Evolutionary conservation across 2,329 filamentous ascomycete species (phyloP).

Genomic region (Colletotrichum sp.): DNA sequence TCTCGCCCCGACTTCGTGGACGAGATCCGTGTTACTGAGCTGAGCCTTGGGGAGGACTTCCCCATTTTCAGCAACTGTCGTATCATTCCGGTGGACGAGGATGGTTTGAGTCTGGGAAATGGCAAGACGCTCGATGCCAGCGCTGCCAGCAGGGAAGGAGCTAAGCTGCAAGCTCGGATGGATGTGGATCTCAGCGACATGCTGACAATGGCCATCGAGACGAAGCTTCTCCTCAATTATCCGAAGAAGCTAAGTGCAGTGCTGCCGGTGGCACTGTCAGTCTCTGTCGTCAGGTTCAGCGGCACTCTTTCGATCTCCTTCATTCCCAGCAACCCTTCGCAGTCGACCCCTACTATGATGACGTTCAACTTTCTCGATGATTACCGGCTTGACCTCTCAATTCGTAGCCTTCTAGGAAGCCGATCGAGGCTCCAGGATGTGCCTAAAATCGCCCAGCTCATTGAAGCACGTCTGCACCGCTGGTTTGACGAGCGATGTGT

Average conservation of each 20-base stretch:
- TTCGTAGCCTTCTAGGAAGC: conserved; percentile 79
- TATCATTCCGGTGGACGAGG: conserved; percentile 88
- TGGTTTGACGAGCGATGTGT: conserved; percentile 91
- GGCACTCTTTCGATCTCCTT: conserved; percentile 94
- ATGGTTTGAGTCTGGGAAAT: conserved; percentile 64
- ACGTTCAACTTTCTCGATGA: conserved; percentile 94
- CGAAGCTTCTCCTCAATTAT: conserved; percentile 92
- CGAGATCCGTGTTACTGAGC: conserved; percentile 91
- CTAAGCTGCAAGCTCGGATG: conserved; percentile 89
- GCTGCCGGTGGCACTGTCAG: conserved; percentile 87
- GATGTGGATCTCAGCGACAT: conserved; percentile 97
- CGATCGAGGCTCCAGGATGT: conserved; percentile 84
- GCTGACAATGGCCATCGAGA: conserved; percentile 93
- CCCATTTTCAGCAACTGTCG: conserved; percentile 98
- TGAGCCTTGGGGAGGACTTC: conserved; percentile 94
- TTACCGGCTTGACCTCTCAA: conserved; percentile 83
- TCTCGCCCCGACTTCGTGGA: conserved; percentile 90
- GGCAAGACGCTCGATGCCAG: conserved; percentile 58
- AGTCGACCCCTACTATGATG: conserved; percentile 82
- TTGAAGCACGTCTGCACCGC: conserved; percentile 79
- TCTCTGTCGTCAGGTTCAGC: conserved; percentile 92
- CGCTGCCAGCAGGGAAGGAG: conserved; percentile 65
- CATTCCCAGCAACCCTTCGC: conserved; percentile 75
- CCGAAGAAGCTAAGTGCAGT: conserved; percentile 89
- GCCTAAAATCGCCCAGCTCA: conserved; percentile 85